A percentile compares a stretch with the other conserved stretches of the same genome.
These are phyloP conservation scores for Gossypium anomalum DNA, from an alignment of 345 rosid genomes.

Conservation along the genomic window DNA sequence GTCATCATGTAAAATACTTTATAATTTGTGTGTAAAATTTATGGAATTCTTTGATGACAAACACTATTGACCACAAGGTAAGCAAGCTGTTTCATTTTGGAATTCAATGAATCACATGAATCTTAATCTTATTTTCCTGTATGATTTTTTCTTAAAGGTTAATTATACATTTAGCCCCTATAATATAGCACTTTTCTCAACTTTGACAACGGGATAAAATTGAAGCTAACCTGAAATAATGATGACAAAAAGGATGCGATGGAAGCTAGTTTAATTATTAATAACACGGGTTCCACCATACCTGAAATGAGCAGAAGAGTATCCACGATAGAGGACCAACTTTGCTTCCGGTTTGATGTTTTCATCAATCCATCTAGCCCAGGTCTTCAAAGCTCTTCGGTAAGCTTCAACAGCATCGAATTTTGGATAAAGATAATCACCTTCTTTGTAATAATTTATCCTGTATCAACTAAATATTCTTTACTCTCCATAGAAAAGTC, in stretches of 20 bases:
- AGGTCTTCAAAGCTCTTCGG: constrained; percentile 72
- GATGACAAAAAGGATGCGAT: too few relatives aligned
- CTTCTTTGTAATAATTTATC: constrained; percentile 89
- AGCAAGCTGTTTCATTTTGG: not conserved
- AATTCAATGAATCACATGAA: not conserved
- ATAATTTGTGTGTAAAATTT: not conserved
- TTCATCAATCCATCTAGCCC: constrained; percentile 78
- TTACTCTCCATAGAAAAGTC: constrained; percentile 9
- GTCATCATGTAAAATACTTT: not conserved
- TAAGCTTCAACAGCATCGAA: constrained; percentile 87
- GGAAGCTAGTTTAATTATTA: not conserved
- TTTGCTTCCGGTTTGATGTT: constrained; percentile 53
- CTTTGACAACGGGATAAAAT: not conserved
- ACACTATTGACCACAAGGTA: not conserved
- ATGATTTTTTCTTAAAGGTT: not conserved
- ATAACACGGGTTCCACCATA: not conserved
- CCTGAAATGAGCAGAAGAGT: constrained; percentile 96
- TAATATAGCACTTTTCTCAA: not conserved
- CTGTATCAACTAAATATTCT: constrained; percentile 39
- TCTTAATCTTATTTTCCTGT: not conserved
- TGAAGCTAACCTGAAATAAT: not conserved
- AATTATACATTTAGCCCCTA: not conserved
- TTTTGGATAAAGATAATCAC: constrained; percentile 68
- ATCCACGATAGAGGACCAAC: constrained; percentile 86
- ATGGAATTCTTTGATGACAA: not conserved